Evolutionary conservation across 176 grass and related monocot species (phyloP).

Genomic region (Musa troglodytarum): DNA sequence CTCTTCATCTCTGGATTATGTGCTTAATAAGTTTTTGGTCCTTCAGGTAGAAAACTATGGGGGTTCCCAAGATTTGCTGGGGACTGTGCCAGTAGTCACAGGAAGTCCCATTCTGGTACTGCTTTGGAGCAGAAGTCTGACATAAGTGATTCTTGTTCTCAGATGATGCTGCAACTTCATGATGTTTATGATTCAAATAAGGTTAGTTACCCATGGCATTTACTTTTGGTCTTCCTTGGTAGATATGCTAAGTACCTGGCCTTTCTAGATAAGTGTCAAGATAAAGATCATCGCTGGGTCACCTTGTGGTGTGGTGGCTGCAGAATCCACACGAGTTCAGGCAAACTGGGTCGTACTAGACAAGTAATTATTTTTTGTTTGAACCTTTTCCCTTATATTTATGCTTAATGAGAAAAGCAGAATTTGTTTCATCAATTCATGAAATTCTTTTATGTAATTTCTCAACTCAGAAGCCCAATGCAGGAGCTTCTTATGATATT

Average conservation of each 20-base stretch:
- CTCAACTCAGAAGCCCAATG: constrained; percentile 12
- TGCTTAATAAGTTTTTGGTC: constrained; percentile 5
- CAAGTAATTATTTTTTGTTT: constrained; percentile 44
- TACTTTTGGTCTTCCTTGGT: not conserved
- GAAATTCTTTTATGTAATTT: not conserved
- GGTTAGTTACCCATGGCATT: constrained; percentile 29
- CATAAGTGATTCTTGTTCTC: constrained; percentile 56
- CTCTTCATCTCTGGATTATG: not conserved
- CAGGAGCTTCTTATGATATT: constrained; percentile 10
- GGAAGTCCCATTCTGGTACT: constrained; percentile 25
- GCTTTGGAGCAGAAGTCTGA: constrained; percentile 64
- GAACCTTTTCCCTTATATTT: too few relatives aligned
- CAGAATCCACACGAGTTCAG: constrained; percentile 68
- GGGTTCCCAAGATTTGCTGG: constrained; percentile 81
- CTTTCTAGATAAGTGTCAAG: constrained; percentile 68
- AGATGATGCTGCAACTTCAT: constrained; percentile 75
- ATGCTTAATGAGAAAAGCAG: not conserved
- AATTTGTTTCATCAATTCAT: constrained; percentile 15
- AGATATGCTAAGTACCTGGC: too few relatives aligned
- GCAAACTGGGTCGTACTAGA: constrained; percentile 98
- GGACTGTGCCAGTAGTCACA: constrained; percentile 77
- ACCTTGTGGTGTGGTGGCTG: constrained; percentile 61
- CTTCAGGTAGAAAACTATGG: constrained; percentile 79
- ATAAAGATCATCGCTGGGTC: constrained; percentile 74
- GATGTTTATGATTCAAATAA: constrained; percentile 64